These are phyloP conservation scores for Diaporthe sp. DNA, from an alignment of 2,329 filamentous ascomycete genomes.

Conservation along the genomic window DNA sequence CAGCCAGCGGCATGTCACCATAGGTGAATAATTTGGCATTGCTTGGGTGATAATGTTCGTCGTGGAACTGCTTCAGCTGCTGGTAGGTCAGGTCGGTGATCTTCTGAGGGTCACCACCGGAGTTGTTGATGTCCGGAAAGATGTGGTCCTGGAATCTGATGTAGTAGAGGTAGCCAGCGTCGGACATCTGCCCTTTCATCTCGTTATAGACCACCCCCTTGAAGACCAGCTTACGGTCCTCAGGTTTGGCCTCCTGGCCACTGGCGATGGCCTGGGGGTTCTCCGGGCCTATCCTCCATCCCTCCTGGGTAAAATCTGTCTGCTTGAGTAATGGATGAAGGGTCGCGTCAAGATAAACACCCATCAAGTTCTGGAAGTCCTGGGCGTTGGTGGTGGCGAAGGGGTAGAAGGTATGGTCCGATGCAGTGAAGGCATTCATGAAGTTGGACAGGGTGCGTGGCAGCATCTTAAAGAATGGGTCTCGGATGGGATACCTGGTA, in stretches of 20 bases:
- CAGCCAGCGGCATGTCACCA: slow-evolving; percentile 87
- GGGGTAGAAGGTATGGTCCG: slow-evolving; percentile 96
- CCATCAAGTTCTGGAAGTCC: slow-evolving; percentile 96
- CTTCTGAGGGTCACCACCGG: slow-evolving; percentile 94
- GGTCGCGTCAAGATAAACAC: slow-evolving; percentile 96
- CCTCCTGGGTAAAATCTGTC: slow-evolving; percentile 95
- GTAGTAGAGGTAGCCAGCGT: slow-evolving; percentile 96
- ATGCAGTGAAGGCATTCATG: slow-evolving; percentile 98
- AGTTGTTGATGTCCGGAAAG: slow-evolving; percentile 95
- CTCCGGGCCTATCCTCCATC: slow-evolving; percentile 95
- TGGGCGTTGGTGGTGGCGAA: slow-evolving; percentile 97
- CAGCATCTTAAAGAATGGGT: slow-evolving; percentile 99
- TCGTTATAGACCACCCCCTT: slow-evolving; percentile 99
- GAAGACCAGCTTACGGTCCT: slow-evolving; percentile 84
- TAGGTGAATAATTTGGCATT: slow-evolving; percentile 98
- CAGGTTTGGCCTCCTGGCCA: slow-evolving; percentile 59
- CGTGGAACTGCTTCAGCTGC: slow-evolving; percentile 89
- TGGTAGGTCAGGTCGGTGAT: slow-evolving; percentile 96
- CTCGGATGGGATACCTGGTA: slow-evolving; percentile 90
- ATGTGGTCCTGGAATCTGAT: slow-evolving; percentile 96
- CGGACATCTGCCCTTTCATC: slow-evolving; percentile 99
- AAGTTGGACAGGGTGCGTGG: slow-evolving; percentile 98
- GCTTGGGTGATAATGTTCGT: slow-evolving; percentile 95
- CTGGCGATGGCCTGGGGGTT: slow-evolving; percentile 76
- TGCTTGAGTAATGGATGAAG: slow-evolving; percentile 90